A percentile compares a stretch with the other conserved stretches of the same genome.
phyloP scores from a whole-genome alignment of 2,329 filamentous ascomycete genomes.

The Apiospora malaysiana region DNA sequence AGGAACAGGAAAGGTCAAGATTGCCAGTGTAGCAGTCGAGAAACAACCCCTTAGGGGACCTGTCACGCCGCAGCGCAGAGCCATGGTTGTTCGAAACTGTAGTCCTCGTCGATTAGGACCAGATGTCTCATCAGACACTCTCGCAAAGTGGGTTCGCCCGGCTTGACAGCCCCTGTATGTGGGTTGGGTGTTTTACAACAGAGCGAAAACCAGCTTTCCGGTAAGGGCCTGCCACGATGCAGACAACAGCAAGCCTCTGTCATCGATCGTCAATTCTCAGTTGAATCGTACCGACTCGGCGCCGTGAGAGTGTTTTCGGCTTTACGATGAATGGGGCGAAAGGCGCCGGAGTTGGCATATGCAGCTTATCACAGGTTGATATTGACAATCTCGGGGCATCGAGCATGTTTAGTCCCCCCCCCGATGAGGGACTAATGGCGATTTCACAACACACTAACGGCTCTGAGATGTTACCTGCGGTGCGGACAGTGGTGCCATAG shows the following conservation, averaged over 20 bases:
- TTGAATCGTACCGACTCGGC: background rate
- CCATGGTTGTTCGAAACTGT: slow-evolving; percentile 16
- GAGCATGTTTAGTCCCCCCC: background rate
- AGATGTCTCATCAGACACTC: slow-evolving; percentile 14
- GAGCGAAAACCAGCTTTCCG: slow-evolving; percentile 5
- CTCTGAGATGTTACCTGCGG: background rate
- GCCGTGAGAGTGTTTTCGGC: background rate
- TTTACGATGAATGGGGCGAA: background rate
- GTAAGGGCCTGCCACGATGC: slow-evolving; percentile 3
- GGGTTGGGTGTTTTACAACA: slow-evolving; percentile 14
- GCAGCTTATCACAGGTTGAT: background rate
- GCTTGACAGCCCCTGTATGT: background rate
- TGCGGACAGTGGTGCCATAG: slow-evolving; percentile 6
- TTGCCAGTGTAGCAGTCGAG: background rate
- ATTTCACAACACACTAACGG: slow-evolving; percentile 5
- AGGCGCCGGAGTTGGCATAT: background rate
- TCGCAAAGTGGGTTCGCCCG: slow-evolving; percentile 3
- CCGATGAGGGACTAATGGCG: background rate
- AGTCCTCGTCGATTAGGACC: background rate
- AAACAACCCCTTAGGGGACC: slow-evolving; percentile 7
- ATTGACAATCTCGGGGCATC: slow-evolving; percentile 15
- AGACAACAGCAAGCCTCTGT: background rate
- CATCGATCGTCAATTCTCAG: background rate
- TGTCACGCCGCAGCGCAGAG: background rate
- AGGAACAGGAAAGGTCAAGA: slow-evolving; percentile 12